Evolutionary conservation across 495 filamentous ascomycete species (phyloP).

Genomic region (Pyronema domesticum): DNA sequence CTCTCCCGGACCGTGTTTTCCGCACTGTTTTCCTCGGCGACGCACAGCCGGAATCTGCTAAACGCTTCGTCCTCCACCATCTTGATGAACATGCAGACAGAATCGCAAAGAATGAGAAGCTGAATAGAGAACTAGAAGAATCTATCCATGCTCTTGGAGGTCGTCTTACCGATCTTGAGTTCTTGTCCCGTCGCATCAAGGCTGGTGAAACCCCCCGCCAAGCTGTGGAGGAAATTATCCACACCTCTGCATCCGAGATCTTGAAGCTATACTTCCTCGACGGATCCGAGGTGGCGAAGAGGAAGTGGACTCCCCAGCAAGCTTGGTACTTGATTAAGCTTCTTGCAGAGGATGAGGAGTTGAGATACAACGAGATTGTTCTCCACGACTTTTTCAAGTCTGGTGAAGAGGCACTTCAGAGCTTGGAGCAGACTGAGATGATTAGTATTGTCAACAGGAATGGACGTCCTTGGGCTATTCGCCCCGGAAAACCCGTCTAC

Average conservation of each 20-base stretch:
- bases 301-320: slow-evolving; percentile 61
- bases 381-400: slow-evolving; percentile 54
- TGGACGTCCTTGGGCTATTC: slow-evolving; percentile 59
- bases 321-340: slow-evolving; percentile 75
- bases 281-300: slow-evolving; percentile 20
- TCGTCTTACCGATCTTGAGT: slow-evolving; percentile 82
- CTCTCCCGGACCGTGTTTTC: slow-evolving; percentile 66
- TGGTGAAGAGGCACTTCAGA: slow-evolving; percentile 55
- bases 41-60: slow-evolving; percentile 67
- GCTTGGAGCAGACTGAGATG: slow-evolving; percentile 72
- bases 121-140: slow-evolving; percentile 46
- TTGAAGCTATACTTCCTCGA: slow-evolving; percentile 77
- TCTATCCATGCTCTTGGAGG: slow-evolving; percentile 73
- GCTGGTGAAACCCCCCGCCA: slow-evolving; percentile 67
- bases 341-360: slow-evolving; percentile 40
- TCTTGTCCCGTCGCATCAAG: slow-evolving; percentile 76
- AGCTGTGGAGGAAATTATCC: slow-evolving; percentile 78
- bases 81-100: slow-evolving; percentile 35
- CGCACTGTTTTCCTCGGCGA: slow-evolving; percentile 70
- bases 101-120: slow-evolving; percentile 20
- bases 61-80: slow-evolving; percentile 75
- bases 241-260: slow-evolving; percentile 74
- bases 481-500: slow-evolving; percentile 75
- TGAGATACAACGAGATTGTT: slow-evolving; percentile 71
- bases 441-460: slow-evolving; percentile 55